Evolutionary conservation across 805 yeast species (phyloP), one percentile per base, ranked within the genome.

Genomic region (Ogataea naganishii): DNA sequence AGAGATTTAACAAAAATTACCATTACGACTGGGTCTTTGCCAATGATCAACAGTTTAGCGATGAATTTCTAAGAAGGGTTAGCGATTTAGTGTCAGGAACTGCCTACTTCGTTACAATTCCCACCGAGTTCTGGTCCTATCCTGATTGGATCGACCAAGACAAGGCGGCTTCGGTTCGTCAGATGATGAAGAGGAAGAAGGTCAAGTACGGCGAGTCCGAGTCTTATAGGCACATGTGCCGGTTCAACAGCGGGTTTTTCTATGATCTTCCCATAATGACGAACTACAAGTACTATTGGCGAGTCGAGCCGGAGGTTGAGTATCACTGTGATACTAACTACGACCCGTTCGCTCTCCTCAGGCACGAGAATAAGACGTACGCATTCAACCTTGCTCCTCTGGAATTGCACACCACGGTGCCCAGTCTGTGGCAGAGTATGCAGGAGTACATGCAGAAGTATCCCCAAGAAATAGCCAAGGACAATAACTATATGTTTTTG

Each of bases 11-110:
- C 53, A 29, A 52, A 29, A 56, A 63, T 32, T 74, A 59, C 45
- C 69, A 73, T 41, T 80, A 80, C 46, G 86, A 80, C 47, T 80
- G 84, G 81, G 73, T 77, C 4, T 81, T 81, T 46, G 57, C 80
- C 28, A 81, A 81, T 49, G 82, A 81, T 44, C 71, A 62, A 38
- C 72, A 69, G 4, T 81, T 81, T 49, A 44, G 64, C 18, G 64
- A 60, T 6, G 71, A 68, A 35, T 81, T 81, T 52, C 65, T 60
- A 32, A 48, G 56, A 26, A 52, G 59, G 15, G 66, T 78, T 2
- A 36, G 62, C 12, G 62, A 62, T 14, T 44, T 67, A 24, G 64
- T 75, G 20, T 66, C 80, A 1, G 84, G 86, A 24, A 53, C 51
- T 10, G 66, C 71, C 23, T 66, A 64, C 35, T 81, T 74, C 47